Evolutionary conservation across 2,329 filamentous ascomycete genomes (phyloP), one percentile per base, ranked within the genome.

Genomic region (Lecanoromycetidae sp.): DNA sequence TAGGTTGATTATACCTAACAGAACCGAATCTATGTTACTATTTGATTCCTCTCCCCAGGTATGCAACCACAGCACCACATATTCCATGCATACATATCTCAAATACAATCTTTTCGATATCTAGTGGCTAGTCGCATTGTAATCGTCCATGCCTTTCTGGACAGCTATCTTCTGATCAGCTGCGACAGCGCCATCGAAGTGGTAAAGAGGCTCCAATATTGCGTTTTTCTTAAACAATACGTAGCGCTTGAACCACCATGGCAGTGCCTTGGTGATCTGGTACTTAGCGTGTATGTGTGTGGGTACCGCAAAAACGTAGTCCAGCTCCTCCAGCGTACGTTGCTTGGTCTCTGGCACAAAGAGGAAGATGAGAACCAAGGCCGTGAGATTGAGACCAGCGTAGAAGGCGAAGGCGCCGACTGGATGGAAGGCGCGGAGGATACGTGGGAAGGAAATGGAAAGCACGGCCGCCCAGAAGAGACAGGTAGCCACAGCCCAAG

Each of bases 341-440:
- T 76, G 69, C 52, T 74, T 76, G 3, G 73, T 76, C 57, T 76
- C 74, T 1, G 72, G 74, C 0, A 77, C 62, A 58, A 71, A 75
- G 33, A 81, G 64, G 65, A 80, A 80, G 53, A 82, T 81, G 66
- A 83, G 74, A 20, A 76, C 49, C 13, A 81, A 66, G 0, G 78
- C 79, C 2, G 75, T 57, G 3, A 80, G 54, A 52, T 83, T 84
- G 6, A 82, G 63, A 0, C 64, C 75, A 12, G 64, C 64, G 46
- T 67, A 67, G 43, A 68, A 60, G 8, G 54, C 54, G 43, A 68
- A 67, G 2, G 63, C 60, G 2, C 65, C 65, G 4, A 61, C 60
- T 2, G 62, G 57, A 15, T 58, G 57, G 35, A 67, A 55, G 5
- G 57, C 56, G 6, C 50, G 48, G 7, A 68, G 57, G 27, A 67